Conservation (phyloP, 805 yeast genomes). For the Scheffersomyces stipitis region DNA sequence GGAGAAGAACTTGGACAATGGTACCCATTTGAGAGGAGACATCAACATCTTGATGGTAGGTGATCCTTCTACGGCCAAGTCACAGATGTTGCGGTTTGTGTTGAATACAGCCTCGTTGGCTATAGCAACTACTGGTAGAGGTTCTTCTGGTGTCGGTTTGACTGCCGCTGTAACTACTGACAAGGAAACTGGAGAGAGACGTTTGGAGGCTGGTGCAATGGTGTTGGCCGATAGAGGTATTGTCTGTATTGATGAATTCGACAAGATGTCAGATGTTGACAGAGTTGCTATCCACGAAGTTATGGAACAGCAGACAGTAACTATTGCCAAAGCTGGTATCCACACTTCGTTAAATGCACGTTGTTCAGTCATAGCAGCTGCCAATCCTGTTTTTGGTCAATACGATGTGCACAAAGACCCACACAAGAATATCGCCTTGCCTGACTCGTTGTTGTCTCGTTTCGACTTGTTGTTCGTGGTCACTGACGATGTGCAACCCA, state of each 20-base stretch:
- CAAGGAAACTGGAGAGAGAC: slow-evolving; percentile 94
- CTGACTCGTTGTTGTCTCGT: slow-evolving; percentile 95
- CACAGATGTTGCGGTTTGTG: slow-evolving; percentile 92
- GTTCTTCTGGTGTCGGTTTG: slow-evolving; percentile 99
- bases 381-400: slow-evolving; percentile 96
- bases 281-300: slow-evolving; percentile 99
- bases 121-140: slow-evolving; percentile 97
- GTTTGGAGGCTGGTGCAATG: slow-evolving; percentile 99
- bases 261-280: slow-evolving; percentile 95
- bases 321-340: slow-evolving; percentile 97
- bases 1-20: slow-evolving; percentile 90
- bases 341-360: slow-evolving; percentile 95
- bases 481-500: slow-evolving; percentile 89
- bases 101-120: slow-evolving; percentile 93
- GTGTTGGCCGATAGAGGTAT: slow-evolving; percentile 96
- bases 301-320: slow-evolving; percentile 98
- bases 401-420: slow-evolving; percentile 96
- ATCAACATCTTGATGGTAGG: slow-evolving; percentile 96
- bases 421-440: slow-evolving; percentile 92
- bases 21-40: slow-evolving; percentile 97
- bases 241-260: slow-evolving; percentile 98
- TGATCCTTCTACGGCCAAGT: slow-evolving; percentile 98
- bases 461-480: slow-evolving; percentile 94
- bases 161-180: slow-evolving; percentile 98
- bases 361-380: slow-evolving; percentile 96